Conservation (phyloP, 805 yeast genomes). For the Candida gorgasii region DNA sequence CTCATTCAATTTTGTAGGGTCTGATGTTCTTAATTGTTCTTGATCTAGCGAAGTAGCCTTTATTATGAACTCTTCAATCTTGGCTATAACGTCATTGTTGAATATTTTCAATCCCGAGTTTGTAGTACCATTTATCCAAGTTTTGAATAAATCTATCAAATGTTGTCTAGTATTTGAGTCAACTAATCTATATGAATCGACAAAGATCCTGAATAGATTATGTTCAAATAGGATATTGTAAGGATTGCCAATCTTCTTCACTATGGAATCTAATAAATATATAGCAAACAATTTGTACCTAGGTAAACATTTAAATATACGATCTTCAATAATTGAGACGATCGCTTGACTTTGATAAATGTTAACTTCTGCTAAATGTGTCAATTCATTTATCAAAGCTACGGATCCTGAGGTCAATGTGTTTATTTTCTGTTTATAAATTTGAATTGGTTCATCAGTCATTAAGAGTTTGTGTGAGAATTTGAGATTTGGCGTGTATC, state of each 20-base stretch:
- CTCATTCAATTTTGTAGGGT: slow-evolving; percentile 3
- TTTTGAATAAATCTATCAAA: slow-evolving; percentile 41
- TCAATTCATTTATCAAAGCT: slow-evolving; percentile 39
- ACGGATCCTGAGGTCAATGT: slow-evolving; percentile 39
- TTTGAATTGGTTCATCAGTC: slow-evolving; percentile 3
- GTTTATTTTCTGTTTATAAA: slow-evolving; percentile 17
- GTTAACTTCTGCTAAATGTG: slow-evolving; percentile 36
- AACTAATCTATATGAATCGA: slow-evolving; percentile 40
- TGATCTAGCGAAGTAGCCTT: slow-evolving; percentile 30
- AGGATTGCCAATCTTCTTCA: slow-evolving; percentile 46
- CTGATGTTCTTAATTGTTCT: neutral
- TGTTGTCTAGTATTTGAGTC: slow-evolving; percentile 41
- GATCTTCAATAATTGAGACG: slow-evolving; percentile 33
- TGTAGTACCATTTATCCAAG: slow-evolving; percentile 40
- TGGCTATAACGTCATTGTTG: slow-evolving; percentile 27
- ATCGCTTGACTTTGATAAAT: slow-evolving; percentile 35
- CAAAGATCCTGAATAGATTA: slow-evolving; percentile 34
- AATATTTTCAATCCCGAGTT: slow-evolving; percentile 36
- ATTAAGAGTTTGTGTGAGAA: neutral
- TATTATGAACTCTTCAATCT: slow-evolving; percentile 41
- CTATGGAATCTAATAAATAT: slow-evolving; percentile 43
- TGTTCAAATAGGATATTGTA: slow-evolving; percentile 39
- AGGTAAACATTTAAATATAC: slow-evolving; percentile 39
- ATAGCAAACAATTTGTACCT: slow-evolving; percentile 37
- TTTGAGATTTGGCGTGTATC: no score